Evolutionary conservation across 2,329 filamentous ascomycete species (phyloP), one percentile per base, ranked within the genome.

Genomic region (Simplicillium sp.): DNA sequence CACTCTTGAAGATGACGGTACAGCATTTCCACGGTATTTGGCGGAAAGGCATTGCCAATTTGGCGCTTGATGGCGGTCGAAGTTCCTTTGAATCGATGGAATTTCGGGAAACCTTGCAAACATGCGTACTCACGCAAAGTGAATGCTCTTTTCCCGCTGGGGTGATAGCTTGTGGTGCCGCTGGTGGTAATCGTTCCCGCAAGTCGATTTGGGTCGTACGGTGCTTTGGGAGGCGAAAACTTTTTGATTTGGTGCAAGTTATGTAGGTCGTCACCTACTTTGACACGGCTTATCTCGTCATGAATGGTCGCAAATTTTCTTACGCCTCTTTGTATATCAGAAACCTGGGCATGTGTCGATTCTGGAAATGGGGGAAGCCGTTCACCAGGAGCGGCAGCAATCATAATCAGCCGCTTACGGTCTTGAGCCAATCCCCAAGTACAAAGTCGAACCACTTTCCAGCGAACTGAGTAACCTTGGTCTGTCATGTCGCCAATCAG

Each of bases 11-110:
- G 50, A 37, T 75, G 69, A n/a, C 55, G 52, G 45, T 71, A 76
- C 0, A 78, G 50, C 0, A 68, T 58, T 18, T 60, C 59, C 3
- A 76, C 76, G 0, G 73, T 70, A 20, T 62, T 62, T 0, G 84
- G 77, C 0, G 87, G 83, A 13, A 90, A 87, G 0, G 85, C 86
- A 51, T 92, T 90, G 0, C 86, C 86, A 46, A 90, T 84, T 54
- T 88, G 84, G 46, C 67, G 72, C 48, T 73, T 73, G 13, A 75
- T 61, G 12, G 53, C 56, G 1, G 56, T 60, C 14, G 58, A 55
- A 0, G 57, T 64, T 0, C 60, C 61, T 0, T 61, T 45, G 51
- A 90, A 89, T 1, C 56, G 55, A 54, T 86, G 82, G 2, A 62
- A 54, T 0, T 60, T 44, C 0, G 83, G 82, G 39, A 92, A 92